Evolutionary conservation across 1,139 yeast species (phyloP).

Genomic region (Candida gigantensis): DNA sequence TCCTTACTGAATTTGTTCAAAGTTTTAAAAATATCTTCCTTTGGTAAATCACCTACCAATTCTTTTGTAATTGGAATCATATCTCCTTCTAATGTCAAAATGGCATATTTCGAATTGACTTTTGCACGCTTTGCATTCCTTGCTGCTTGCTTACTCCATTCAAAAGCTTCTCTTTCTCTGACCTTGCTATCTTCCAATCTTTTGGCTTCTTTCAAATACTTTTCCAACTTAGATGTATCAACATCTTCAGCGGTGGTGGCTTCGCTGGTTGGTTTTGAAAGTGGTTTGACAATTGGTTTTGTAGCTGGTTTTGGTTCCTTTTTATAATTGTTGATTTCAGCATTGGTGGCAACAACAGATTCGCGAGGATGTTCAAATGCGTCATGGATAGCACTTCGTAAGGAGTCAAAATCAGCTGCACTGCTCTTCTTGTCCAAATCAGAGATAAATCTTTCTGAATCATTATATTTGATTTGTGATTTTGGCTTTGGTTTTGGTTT

Average conservation of each 20-base stretch:
- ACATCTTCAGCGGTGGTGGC: constrained; percentile 9
- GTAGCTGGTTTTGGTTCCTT: neutral
- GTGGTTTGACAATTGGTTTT: neutral
- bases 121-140: constrained; percentile 35
- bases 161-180: constrained; percentile 53
- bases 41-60: constrained; percentile 38
- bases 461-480: constrained; percentile 21
- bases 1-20: constrained; percentile 38
- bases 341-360: constrained; percentile 3
- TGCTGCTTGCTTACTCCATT: constrained; percentile 46
- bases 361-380: constrained; percentile 7
- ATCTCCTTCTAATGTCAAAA: constrained; percentile 48
- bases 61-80: constrained; percentile 37
- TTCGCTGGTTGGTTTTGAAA: neutral
- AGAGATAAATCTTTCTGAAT: constrained; percentile 23
- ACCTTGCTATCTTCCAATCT: constrained; percentile 45
- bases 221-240: constrained; percentile 28
- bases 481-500: too few relatives aligned
- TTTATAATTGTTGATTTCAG: neutral
- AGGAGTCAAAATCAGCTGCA: constrained; percentile 10
- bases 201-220: constrained; percentile 47
- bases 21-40: constrained; percentile 48
- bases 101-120: constrained; percentile 36
- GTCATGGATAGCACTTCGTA: constrained; percentile 8
- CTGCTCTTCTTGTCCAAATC: constrained; percentile 13